Evolutionary conservation across 1,139 yeast genomes (phyloP).

Genomic region (Scheffersomyces segobiensis): DNA sequence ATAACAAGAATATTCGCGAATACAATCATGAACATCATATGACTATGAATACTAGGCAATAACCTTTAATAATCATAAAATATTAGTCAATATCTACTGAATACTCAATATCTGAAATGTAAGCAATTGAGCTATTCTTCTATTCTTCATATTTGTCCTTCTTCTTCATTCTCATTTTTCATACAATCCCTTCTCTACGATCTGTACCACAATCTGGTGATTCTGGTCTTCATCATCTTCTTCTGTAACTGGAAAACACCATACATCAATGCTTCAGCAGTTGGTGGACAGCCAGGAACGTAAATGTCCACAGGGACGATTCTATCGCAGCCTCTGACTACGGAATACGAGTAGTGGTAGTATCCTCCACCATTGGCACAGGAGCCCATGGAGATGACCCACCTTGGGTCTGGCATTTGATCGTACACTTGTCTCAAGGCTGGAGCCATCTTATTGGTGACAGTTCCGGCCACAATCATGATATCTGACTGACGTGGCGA

Average conservation of each 20-base stretch:
- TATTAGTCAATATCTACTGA: no score
- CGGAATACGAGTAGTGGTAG: conserved; percentile 87
- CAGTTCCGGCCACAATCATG: conserved; percentile 91
- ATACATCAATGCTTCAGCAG: conserved; percentile 88
- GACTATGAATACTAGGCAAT: background rate
- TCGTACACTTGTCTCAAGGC: conserved; percentile 91
- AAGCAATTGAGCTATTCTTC: no score
- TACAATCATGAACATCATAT: no score
- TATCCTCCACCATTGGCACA: conserved; percentile 96
- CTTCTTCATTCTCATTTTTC: background rate
- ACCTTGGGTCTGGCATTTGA: conserved; percentile 92
- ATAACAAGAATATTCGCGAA: background rate
- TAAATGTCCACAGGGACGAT: conserved; percentile 87
- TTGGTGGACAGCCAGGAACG: conserved; percentile 94
- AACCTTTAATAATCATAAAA: background rate
- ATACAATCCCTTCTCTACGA: conserved; percentile 11
- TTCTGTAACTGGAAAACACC: conserved; percentile 87
- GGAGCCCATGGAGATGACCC: conserved; percentile 92
- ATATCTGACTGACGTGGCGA: conserved; percentile 93
- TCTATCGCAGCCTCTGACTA: conserved; percentile 89
- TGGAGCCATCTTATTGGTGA: conserved; percentile 93
- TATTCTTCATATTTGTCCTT: no score
- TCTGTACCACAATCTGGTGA: conserved; percentile 87
- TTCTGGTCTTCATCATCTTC: conserved; percentile 82
- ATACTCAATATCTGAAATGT: no score